Evolutionary conservation across 2,329 filamentous ascomycete genomes (phyloP).

Genomic region (Aspergillus awamori): DNA sequence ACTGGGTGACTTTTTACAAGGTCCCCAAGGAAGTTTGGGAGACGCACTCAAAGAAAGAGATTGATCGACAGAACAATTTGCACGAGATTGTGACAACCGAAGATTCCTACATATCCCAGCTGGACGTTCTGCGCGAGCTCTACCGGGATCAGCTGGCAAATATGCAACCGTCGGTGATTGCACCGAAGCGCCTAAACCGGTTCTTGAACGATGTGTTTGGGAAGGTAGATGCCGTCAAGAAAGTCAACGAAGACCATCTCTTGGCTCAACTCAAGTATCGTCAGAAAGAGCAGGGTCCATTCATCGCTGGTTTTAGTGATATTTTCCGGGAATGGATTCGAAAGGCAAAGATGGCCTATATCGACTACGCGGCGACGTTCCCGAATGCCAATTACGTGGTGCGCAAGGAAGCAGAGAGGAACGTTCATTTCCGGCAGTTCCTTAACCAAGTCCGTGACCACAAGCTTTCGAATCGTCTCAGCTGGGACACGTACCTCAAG

Average conservation of each 20-base stretch:
- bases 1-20: slow-evolving; percentile 89
- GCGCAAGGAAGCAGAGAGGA: slow-evolving; percentile 79
- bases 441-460: slow-evolving; percentile 78
- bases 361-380: slow-evolving; percentile 88
- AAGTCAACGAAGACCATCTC: slow-evolving; percentile 89
- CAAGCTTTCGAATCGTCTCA: slow-evolving; percentile 77
- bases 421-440: slow-evolving; percentile 84
- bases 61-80: slow-evolving; percentile 88
- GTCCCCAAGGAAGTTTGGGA: slow-evolving; percentile 77
- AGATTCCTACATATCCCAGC: slow-evolving; percentile 84
- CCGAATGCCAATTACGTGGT: slow-evolving; percentile 82
- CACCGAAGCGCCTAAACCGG: slow-evolving; percentile 72
- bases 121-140: slow-evolving; percentile 80
- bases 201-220: slow-evolving; percentile 89
- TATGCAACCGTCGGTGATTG: slow-evolving; percentile 78
- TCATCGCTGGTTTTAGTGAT: slow-evolving; percentile 91
- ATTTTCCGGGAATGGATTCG: slow-evolving; percentile 98
- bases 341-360: slow-evolving; percentile 84
- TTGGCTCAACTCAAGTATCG: slow-evolving; percentile 93
- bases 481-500: slow-evolving; percentile 94
- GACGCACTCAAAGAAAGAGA: slow-evolving; percentile 76
- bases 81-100: slow-evolving; percentile 96
- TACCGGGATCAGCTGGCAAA: slow-evolving; percentile 79
- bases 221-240: slow-evolving; percentile 82
- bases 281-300: slow-evolving; percentile 94